phyloP scores from a whole-genome alignment of 129 eudicot genomes.

The Scalesia atractyloides region DNA sequence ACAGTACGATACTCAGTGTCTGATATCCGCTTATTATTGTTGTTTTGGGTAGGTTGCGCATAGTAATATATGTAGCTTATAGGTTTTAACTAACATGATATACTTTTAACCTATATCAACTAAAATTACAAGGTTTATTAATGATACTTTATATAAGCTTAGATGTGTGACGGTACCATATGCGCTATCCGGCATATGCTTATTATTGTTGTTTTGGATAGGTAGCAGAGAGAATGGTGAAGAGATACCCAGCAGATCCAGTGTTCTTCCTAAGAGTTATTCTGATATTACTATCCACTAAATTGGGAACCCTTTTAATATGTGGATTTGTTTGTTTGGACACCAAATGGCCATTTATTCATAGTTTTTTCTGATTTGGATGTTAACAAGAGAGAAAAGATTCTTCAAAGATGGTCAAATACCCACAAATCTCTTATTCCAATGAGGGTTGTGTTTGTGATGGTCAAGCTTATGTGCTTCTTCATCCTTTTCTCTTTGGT shows the following conservation, averaged over 20 bases:
- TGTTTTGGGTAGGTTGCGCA: constrained; percentile 51
- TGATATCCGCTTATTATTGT: too few species aligned
- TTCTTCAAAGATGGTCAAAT: constrained; percentile 82
- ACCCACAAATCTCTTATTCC: constrained; percentile 40
- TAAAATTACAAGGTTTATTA: too few species aligned
- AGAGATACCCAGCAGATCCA: constrained; percentile 54
- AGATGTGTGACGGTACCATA: too few species aligned
- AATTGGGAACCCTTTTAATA: constrained; percentile 72
- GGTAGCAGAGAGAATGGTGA: constrained; percentile 72
- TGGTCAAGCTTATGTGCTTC: constrained; percentile 51
- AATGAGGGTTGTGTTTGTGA: constrained; percentile 50
- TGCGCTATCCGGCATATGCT: too few species aligned
- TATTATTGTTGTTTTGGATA: constrained; percentile 4
- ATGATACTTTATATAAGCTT: too few species aligned
- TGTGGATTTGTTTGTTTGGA: constrained; percentile 74
- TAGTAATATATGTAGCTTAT: too few species aligned
- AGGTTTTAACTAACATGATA: too few species aligned
- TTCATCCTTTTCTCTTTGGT: constrained; percentile 66
- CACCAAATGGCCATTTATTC: constrained; percentile 79
- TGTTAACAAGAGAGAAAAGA: constrained; percentile 60
- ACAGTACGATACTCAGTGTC: too few species aligned
- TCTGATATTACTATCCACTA: constrained; percentile 63
- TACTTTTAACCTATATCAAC: too few species aligned
- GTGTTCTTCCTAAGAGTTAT: constrained; percentile 44
- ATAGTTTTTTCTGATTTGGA: constrained; percentile 66